Percentiles rank a stretch among this genome's conserved stretches.
phyloP scores from a whole-genome alignment of 192 early-diverging fungal species.

The Physocladia obscura region DNA sequence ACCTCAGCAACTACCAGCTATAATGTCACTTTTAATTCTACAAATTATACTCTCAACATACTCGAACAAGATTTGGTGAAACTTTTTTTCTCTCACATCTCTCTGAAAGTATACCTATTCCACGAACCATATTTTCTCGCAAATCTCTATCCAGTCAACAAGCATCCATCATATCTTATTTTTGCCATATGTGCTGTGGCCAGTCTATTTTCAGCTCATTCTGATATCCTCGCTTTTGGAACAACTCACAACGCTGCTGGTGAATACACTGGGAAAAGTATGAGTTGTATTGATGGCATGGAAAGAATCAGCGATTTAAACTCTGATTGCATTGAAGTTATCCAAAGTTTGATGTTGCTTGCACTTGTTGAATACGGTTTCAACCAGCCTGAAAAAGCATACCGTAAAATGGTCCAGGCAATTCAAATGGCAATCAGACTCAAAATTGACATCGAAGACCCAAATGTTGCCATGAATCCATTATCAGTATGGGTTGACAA shows the following conservation, averaged over 20 bases:
- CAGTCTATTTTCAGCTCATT: conserved; percentile 9
- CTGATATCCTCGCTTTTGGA: background rate
- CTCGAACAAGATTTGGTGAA: conserved; percentile 20
- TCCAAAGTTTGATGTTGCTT: conserved; percentile 14
- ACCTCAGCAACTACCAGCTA: no score
- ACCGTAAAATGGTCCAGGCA: conserved; percentile 16
- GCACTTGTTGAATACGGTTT: conserved; percentile 17
- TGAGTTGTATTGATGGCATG: background rate
- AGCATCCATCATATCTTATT: conserved; percentile 16
- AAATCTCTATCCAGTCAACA: background rate
- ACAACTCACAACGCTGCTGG: background rate
- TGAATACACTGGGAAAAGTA: background rate
- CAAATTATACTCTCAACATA: conserved; percentile 1
- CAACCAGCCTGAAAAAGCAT: conserved; percentile 19
- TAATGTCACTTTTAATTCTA: no score
- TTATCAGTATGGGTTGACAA: conserved; percentile 22
- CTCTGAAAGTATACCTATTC: background rate
- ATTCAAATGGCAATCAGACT: conserved; percentile 24
- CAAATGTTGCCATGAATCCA: conserved; percentile 19
- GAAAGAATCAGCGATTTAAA: background rate
- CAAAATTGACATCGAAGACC: conserved; percentile 26
- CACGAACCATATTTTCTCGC: conserved; percentile 15
- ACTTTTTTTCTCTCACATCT: conserved; percentile 12
- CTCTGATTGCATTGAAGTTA: conserved; percentile 12
- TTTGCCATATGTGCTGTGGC: conserved; percentile 11